phyloP scores from a whole-genome alignment of 83 land plant species.

The Larix sibirica region DNA sequence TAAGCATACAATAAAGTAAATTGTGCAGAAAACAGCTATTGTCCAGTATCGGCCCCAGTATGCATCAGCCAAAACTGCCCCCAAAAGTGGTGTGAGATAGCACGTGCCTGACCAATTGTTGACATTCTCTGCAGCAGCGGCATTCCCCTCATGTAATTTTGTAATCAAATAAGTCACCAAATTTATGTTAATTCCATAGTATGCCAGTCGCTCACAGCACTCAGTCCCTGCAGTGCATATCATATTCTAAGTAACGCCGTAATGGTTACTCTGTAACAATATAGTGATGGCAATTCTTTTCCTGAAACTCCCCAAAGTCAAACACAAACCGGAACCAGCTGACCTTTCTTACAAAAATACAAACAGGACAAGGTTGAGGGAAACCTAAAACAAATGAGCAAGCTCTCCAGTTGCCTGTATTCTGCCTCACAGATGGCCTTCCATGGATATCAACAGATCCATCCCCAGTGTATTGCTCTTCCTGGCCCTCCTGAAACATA shows the following conservation, averaged over 20 bases:
- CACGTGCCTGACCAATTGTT: conserved; percentile 89
- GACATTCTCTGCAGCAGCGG: conserved; percentile 69
- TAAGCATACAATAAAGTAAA: conserved; percentile 71
- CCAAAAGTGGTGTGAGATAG: conserved; percentile 79
- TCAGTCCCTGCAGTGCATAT: conserved; percentile 48
- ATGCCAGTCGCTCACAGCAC: conserved; percentile 80
- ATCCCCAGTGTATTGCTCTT: conserved; percentile 53
- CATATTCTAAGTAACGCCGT: too few species aligned
- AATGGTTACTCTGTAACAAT: too few species aligned
- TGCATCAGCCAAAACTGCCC: conserved; percentile 89
- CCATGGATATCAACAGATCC: conserved; percentile 79
- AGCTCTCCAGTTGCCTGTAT: conserved; percentile 85
- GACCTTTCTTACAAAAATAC: too few species aligned
- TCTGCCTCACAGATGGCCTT: conserved; percentile 47
- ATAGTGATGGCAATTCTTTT: too few species aligned
- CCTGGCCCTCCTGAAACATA: neutral
- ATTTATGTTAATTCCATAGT: conserved; percentile 79
- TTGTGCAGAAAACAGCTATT: conserved; percentile 69
- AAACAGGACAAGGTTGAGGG: neutral
- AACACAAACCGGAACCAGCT: too few species aligned
- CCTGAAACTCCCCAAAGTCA: too few species aligned
- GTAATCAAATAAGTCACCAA: conserved; percentile 68
- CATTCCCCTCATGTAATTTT: conserved; percentile 68
- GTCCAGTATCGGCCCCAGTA: conserved; percentile 89
- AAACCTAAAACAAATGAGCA: conserved; percentile 80